Conservation (phyloP, 305 asterid species). For the Plantago lanceolata region DNA sequence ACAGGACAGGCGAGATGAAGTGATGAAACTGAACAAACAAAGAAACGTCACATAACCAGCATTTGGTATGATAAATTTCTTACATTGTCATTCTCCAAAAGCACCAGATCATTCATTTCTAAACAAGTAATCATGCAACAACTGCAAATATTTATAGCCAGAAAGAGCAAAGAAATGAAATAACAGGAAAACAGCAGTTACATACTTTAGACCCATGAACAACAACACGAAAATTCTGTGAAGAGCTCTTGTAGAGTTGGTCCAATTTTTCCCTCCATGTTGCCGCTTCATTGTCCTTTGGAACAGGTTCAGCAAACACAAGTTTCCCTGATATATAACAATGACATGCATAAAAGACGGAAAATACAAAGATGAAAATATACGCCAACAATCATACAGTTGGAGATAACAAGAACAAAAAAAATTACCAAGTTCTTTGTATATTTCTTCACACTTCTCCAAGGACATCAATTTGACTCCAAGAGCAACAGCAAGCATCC, state of each 20-base stretch:
- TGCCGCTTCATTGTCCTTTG: slow-evolving; percentile 98
- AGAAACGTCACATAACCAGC: slow-evolving; percentile 22
- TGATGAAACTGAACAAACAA: slow-evolving; percentile 6
- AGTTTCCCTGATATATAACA: slow-evolving; percentile 65
- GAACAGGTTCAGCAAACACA: slow-evolving; percentile 95
- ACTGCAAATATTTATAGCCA: slow-evolving; percentile 27
- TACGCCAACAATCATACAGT: slow-evolving; percentile 13
- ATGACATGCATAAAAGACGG: slow-evolving; percentile 16
- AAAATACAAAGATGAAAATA: slow-evolving; percentile 21
- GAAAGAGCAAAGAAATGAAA: slow-evolving; percentile 17
- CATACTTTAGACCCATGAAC: slow-evolving; percentile 96
- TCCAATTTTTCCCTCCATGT: slow-evolving; percentile 99
- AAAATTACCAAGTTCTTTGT: slow-evolving; percentile 83
- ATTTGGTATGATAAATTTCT: neutral
- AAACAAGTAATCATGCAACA: slow-evolving; percentile 9
- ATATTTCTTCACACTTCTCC: slow-evolving; percentile 94
- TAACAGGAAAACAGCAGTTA: slow-evolving; percentile 21
- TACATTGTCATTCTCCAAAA: slow-evolving; percentile 12
- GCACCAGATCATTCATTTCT: slow-evolving; percentile 6
- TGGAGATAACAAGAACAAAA: slow-evolving; percentile 23
- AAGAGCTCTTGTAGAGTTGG: slow-evolving; percentile 97
- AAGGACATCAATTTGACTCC: slow-evolving; percentile 90
- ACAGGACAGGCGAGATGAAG: slow-evolving; percentile 8
- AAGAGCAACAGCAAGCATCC: slow-evolving; percentile 99
- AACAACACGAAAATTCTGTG: slow-evolving; percentile 95